These are phyloP conservation scores for Gynandropsis gynandra DNA, from an alignment of 345 rosid genomes.

Conservation along the genomic window DNA sequence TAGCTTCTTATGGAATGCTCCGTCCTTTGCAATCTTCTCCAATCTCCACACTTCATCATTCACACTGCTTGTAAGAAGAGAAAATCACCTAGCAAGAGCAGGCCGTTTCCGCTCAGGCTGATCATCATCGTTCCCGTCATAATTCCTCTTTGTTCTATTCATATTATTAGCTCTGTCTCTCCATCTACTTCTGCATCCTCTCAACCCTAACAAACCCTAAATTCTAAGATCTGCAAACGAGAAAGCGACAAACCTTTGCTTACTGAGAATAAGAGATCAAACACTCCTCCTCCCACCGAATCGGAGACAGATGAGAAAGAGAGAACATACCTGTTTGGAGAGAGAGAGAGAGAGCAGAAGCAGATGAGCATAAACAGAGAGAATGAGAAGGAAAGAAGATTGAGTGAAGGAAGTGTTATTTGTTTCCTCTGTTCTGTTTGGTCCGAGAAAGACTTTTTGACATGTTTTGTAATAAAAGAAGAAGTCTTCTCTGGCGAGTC, in stretches of 20 bases:
- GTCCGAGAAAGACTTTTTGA: too few species aligned
- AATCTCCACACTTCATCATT: conserved; percentile 92
- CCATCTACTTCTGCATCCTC: conserved; percentile 45
- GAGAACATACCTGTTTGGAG: too few species aligned
- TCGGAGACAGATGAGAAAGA: too few species aligned
- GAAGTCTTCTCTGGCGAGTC: too few species aligned
- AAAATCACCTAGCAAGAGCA: conserved; percentile 59
- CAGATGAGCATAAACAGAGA: too few species aligned
- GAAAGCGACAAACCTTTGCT: conserved; percentile 3
- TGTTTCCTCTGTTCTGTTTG: too few species aligned
- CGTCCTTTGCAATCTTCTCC: conserved; percentile 99
- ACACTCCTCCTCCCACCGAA: too few species aligned
- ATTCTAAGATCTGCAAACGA: conserved; percentile 30
- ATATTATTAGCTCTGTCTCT: conserved; percentile 54
- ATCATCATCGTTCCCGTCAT: conserved; percentile 50
- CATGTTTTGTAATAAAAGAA: too few species aligned
- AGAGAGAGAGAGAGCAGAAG: too few species aligned
- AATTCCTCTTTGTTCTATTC: conserved; percentile 53
- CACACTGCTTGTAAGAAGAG: conserved; percentile 54
- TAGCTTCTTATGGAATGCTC: conserved; percentile 91
- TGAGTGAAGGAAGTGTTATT: too few species aligned
- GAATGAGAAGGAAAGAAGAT: too few species aligned
- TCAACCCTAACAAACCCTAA: conserved; percentile 16
- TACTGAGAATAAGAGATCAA: background rate
- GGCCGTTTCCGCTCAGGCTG: conserved; percentile 72